A percentile compares a stretch with the other conserved stretches of the same genome.
Evolutionary conservation across 2,329 filamentous ascomycete genomes (phyloP).

Genomic region (Cladosporium halotolerans): DNA sequence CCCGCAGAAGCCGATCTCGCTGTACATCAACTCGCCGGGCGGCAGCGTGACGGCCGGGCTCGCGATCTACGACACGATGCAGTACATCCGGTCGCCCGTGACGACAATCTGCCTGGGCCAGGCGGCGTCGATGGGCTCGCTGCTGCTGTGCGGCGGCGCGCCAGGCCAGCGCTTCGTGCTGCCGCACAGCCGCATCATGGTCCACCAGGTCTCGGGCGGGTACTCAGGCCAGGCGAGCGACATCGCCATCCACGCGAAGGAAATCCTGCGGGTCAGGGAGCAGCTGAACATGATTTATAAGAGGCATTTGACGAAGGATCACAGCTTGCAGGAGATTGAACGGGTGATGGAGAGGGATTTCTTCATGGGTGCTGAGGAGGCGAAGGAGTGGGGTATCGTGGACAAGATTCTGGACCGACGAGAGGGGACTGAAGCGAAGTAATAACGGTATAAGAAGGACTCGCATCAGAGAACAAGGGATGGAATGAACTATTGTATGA

Average conservation of each 20-base stretch:
- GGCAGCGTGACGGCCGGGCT: constrained; percentile 78
- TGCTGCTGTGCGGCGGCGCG: constrained; percentile 80
- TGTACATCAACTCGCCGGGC: constrained; percentile 97
- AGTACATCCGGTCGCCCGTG: constrained; percentile 87
- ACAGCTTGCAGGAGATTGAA: constrained; percentile 76
- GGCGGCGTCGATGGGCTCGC: constrained; percentile 88
- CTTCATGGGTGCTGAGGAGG: constrained; percentile 84
- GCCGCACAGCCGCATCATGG: constrained; percentile 93
- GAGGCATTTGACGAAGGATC: constrained; percentile 74
- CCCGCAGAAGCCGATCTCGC: constrained; percentile 87
- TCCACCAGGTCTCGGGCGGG: constrained; percentile 85
- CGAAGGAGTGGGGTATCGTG: constrained; percentile 81
- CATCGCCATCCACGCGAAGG: constrained; percentile 94
- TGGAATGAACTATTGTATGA: no score
- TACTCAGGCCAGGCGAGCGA: constrained; percentile 65
- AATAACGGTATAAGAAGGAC: background rate
- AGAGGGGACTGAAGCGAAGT: constrained; percentile 33
- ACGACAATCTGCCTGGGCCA: constrained; percentile 93
- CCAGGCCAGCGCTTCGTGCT: constrained; percentile 80
- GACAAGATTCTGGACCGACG: constrained; percentile 76
- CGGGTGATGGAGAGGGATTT: constrained; percentile 96
- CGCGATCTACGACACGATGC: constrained; percentile 98
- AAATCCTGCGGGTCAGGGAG: constrained; percentile 80
- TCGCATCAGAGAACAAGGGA: no score
- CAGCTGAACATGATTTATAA: constrained; percentile 89